Percentiles rank a stretch among this genome's conserved stretches.
These are phyloP conservation scores for Diplodia seriata DNA, from an alignment of 2,329 filamentous ascomycete species.

Conservation along the genomic window DNA sequence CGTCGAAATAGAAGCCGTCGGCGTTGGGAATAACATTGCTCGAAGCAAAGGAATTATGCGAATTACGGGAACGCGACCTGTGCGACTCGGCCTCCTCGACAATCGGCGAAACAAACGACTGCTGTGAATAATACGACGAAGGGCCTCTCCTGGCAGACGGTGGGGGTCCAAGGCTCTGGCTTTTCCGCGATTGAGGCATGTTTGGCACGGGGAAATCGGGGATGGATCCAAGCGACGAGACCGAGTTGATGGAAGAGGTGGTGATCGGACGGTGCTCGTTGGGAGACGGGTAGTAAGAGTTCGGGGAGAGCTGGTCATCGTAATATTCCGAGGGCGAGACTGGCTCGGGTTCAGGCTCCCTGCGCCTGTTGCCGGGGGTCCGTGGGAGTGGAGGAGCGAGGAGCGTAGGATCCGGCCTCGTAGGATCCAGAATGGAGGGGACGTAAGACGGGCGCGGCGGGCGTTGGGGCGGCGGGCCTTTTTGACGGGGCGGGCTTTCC, in stretches of 20 bases:
- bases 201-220: conserved; percentile 52
- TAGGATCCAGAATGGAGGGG: conserved; percentile 48
- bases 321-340: conserved; percentile 38
- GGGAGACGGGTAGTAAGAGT: conserved; percentile 39
- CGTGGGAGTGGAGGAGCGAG: conserved; percentile 37
- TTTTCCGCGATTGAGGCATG: conserved; percentile 46
- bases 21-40: conserved; percentile 57
- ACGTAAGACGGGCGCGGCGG: conserved; percentile 50
- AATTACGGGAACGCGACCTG: conserved; percentile 45
- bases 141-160: conserved; percentile 57
- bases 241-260: conserved; percentile 48
- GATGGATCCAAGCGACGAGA: conserved; percentile 51
- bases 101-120: conserved; percentile 57
- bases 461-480: conserved; percentile 51
- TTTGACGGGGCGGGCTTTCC: conserved; percentile 43
- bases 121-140: conserved; percentile 57
- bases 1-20: conserved; percentile 51
- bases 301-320: conserved; percentile 47
- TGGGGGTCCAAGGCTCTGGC: conserved; percentile 56
- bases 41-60: conserved; percentile 54
- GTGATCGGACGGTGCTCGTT: conserved; percentile 43
- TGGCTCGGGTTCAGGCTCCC: conserved; percentile 35
- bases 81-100: conserved; percentile 56
- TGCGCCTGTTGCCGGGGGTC: conserved; percentile 17
- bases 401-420: conserved; percentile 42